A percentile compares a stretch with the other conserved stretches of the same genome.
Conservation (phyloP, 257 asterid species). For the Datura wrightii region DNA sequence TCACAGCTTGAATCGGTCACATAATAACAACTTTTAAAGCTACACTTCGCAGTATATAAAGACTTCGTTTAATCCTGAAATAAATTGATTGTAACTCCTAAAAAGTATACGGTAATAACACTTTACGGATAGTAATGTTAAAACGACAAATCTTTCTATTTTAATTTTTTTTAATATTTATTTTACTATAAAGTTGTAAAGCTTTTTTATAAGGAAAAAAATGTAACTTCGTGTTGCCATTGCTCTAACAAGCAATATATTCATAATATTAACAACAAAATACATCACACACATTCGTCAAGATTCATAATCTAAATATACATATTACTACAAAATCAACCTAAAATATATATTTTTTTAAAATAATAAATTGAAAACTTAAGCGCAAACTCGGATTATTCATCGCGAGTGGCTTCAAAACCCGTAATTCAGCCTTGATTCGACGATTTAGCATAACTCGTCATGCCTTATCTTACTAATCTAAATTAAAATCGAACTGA, state of each 20-base stretch:
- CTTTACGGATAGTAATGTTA: no score
- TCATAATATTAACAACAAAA: conserved; percentile 22
- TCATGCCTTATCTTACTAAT: neutral
- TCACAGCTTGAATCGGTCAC: neutral
- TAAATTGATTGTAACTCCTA: no score
- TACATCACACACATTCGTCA: neutral
- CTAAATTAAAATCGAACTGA: neutral
- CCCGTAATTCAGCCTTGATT: no score
- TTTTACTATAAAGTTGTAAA: no score
- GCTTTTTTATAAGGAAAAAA: neutral
- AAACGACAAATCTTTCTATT: no score
- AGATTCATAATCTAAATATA: conserved; percentile 18
- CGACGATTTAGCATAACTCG: neutral
- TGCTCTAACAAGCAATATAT: neutral
- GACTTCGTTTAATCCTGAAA: no score
- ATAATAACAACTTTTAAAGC: neutral
- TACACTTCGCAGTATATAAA: no score
- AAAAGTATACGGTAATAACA: no score
- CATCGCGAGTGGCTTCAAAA: conserved; percentile 31
- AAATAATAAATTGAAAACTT: neutral
- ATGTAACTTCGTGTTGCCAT: neutral
- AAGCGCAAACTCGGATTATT: conserved; percentile 30
- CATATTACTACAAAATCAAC: conserved; percentile 22
- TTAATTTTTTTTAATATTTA: no score
- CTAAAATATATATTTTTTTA: neutral